phyloP scores from a whole-genome alignment of 257 asterid species.

The Lavandula angustifolia region DNA sequence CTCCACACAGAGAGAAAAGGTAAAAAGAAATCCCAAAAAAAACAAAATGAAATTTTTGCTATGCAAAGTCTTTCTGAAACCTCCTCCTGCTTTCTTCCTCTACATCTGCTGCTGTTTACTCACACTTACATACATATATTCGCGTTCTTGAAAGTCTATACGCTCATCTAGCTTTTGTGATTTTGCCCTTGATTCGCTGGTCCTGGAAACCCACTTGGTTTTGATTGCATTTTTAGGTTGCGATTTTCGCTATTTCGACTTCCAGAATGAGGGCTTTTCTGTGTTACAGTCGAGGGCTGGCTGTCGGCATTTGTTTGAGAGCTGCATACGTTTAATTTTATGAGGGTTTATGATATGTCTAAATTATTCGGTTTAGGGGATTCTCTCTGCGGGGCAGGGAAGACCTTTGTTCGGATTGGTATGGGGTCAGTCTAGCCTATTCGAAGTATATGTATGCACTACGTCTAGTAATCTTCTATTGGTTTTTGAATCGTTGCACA shows the following conservation, averaged over 20 bases:
- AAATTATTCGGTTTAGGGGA: not conserved
- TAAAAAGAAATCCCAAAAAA: constrained; percentile 25
- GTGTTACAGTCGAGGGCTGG: constrained; percentile 30
- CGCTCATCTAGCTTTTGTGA: constrained; percentile 29
- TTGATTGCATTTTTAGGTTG: constrained; percentile 27
- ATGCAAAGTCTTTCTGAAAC: constrained; percentile 49
- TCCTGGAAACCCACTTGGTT: constrained; percentile 21
- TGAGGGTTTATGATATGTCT: constrained; percentile 26
- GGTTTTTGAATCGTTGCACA: not conserved
- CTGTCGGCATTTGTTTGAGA: constrained; percentile 26
- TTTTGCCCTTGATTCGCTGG: constrained; percentile 24
- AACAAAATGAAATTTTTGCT: constrained; percentile 31
- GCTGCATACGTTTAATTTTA: constrained; percentile 1
- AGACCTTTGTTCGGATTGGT: constrained; percentile 22
- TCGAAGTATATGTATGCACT: not conserved
- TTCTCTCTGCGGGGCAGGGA: not conserved
- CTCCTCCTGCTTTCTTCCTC: constrained; percentile 41
- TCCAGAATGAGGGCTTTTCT: constrained; percentile 29
- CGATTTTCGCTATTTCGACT: constrained; percentile 15
- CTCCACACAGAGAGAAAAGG: constrained; percentile 33
- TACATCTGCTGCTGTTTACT: constrained; percentile 35
- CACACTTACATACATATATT: constrained; percentile 31
- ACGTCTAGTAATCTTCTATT: not conserved
- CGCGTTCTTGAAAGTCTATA: constrained; percentile 16
- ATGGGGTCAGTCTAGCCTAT: constrained; percentile 26